These are phyloP conservation scores for Phalaenopsis aphrodite DNA, from an alignment of 106 monocot species.

Conservation along the genomic window DNA sequence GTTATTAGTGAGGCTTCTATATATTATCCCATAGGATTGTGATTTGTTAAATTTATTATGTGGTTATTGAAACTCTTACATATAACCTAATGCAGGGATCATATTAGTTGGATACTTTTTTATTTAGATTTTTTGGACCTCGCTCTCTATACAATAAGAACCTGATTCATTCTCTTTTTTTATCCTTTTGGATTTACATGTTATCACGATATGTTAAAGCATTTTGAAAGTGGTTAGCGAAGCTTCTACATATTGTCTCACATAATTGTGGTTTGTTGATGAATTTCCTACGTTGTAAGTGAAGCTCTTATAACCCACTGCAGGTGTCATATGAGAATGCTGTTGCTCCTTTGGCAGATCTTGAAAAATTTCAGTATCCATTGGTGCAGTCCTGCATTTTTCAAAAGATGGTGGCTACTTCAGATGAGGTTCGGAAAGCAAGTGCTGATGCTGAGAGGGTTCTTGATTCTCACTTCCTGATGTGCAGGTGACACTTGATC, in stretches of 20 bases:
- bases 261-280: background rate
- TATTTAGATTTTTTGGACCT: too few species aligned
- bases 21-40: background rate
- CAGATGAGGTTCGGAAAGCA: slow-evolving; percentile 62
- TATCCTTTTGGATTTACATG: background rate
- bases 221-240: background rate
- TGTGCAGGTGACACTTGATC: too few species aligned
- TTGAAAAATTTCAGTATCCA: slow-evolving; percentile 83
- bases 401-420: slow-evolving; percentile 66
- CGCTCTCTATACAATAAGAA: background rate
- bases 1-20: background rate
- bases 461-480: slow-evolving; percentile 31
- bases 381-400: slow-evolving; percentile 81
- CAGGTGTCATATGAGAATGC: slow-evolving; percentile 74
- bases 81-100: slow-evolving; percentile 40
- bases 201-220: too few species aligned
- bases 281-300: background rate
- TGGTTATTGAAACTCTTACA: background rate
- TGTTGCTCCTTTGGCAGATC: slow-evolving; percentile 56
- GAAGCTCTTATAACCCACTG: slow-evolving; percentile 3
- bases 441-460: slow-evolving; percentile 72
- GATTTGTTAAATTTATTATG: background rate
- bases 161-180: background rate
- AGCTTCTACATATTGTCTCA: background rate
- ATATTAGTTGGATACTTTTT: slow-evolving; percentile 12